Evolutionary conservation across 345 rosid genomes (phyloP).

Genomic region (Populus euphratica): DNA sequence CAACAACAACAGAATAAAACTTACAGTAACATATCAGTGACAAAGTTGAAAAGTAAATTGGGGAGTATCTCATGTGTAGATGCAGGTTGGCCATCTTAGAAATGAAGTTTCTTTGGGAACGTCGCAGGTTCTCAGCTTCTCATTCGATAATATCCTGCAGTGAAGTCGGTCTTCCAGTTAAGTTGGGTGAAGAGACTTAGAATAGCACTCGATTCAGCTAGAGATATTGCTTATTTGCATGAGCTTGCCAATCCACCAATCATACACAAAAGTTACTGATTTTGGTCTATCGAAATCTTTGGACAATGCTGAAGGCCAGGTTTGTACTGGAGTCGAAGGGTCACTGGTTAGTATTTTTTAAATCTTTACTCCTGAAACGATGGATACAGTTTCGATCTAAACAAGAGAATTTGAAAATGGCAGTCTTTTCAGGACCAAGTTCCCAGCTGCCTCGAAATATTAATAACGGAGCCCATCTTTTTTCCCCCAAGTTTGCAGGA

Average conservation of each 20-base stretch:
- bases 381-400: not conserved
- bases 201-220: conserved; percentile 26
- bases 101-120: too few relatives aligned
- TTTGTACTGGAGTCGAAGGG: conserved; percentile 29
- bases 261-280: conserved; percentile 36
- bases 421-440: too few relatives aligned
- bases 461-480: too few relatives aligned
- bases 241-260: conserved; percentile 33
- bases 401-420: not conserved
- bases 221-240: conserved; percentile 35
- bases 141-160: conserved; percentile 5
- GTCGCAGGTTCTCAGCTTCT: too few relatives aligned
- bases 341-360: conserved; percentile 19
- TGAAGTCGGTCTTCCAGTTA: conserved; percentile 17
- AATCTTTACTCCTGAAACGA: not conserved
- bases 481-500: too few relatives aligned
- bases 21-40: too few relatives aligned
- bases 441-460: too few relatives aligned
- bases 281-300: conserved; percentile 31
- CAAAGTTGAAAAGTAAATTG: too few relatives aligned
- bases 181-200: conserved; percentile 26
- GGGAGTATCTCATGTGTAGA: too few relatives aligned
- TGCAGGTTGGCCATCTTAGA: too few relatives aligned
- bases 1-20: too few relatives aligned
- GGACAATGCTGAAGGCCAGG: conserved; percentile 16